Base-by-base conservation (phyloP, 257 asterid species). In the Solanum megistacrolobum region DNA sequence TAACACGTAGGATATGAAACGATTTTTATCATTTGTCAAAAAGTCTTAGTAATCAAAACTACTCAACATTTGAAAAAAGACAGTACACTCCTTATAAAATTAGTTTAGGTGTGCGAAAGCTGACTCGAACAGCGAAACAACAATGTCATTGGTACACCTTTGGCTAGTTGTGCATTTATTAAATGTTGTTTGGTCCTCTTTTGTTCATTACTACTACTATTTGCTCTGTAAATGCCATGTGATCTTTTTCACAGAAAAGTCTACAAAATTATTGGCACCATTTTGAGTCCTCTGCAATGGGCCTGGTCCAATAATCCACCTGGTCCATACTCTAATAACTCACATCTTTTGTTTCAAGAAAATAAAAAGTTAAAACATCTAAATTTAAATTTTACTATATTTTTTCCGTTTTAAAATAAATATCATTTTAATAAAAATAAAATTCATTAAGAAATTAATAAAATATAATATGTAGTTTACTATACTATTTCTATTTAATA, bases 271-370 rank as follows among this genome's bases (percentile, higher is more conserved):
- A 18, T 82, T 82, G 86, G 86, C 69, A 48, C 86, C 43, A 82
- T 48, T 48, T 82, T 31, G 66, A 41, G 85, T 81, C 68, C 7
- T 29, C 18, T 81, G 69, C 29, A 46, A 25, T 48, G 86, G 86
- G 41, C 86, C 69, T 48, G 31, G 12, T 48, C 86, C 86, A 82
- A 48, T 82, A 82, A 29, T 9, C 29, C 31, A 48, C 71, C 86
- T 82, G 86, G 71, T 48, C 86, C 86, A 82, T 82, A 82, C 85
- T 82, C 85, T 21, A 48, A 66, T 66, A 66, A 82, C 68, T 48
- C 29, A 13, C 29, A 48, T 82, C 18, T 82, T 48, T 82, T 82
- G 27, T 5, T 46, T 29, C 66, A 25, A 16, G 9, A 14, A 16
- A 83, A 43, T n/a, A 68, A 5, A 25, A 10, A 10, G 12, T 11